Evolutionary conservation across 495 filamentous ascomycete genomes (phyloP).

Genomic region (Talaromyces ruber): DNA sequence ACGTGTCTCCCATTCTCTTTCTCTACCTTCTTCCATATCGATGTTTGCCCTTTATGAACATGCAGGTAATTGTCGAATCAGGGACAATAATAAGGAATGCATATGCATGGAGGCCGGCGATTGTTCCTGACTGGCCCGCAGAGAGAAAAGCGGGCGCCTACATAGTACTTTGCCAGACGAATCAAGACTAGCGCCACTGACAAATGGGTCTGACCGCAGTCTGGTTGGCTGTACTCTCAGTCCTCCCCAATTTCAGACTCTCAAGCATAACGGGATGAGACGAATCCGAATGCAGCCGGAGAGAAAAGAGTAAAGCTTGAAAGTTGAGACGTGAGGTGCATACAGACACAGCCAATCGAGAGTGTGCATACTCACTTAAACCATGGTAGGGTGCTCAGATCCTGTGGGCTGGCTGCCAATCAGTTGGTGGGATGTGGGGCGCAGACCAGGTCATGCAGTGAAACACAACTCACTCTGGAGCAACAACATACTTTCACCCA

Average conservation of each 20-base stretch:
- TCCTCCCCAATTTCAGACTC: neutral
- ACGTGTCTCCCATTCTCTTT: too few species aligned
- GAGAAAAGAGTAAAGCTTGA: slow-evolving; percentile 4
- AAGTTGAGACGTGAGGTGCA: neutral
- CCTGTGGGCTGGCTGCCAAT: neutral
- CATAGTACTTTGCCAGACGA: neutral
- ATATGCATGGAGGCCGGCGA: neutral
- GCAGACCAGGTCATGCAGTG: neutral
- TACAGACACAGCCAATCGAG: neutral
- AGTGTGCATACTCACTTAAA: neutral
- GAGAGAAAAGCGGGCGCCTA: neutral
- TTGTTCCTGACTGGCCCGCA: neutral
- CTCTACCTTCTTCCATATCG: too few species aligned
- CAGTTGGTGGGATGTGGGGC: neutral
- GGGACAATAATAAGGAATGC: neutral
- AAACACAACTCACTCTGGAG: neutral
- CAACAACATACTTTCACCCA: too few species aligned
- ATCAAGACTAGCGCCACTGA: neutral
- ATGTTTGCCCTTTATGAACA: too few species aligned
- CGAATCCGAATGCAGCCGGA: neutral
- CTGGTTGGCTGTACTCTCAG: neutral
- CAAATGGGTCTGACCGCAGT: neutral
- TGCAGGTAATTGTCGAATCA: neutral
- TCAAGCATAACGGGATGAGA: neutral
- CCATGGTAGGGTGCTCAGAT: neutral